These are phyloP conservation scores for Scutellospora calospora DNA, from an alignment of 371 early-diverging fungal species.

Conservation along the genomic window DNA sequence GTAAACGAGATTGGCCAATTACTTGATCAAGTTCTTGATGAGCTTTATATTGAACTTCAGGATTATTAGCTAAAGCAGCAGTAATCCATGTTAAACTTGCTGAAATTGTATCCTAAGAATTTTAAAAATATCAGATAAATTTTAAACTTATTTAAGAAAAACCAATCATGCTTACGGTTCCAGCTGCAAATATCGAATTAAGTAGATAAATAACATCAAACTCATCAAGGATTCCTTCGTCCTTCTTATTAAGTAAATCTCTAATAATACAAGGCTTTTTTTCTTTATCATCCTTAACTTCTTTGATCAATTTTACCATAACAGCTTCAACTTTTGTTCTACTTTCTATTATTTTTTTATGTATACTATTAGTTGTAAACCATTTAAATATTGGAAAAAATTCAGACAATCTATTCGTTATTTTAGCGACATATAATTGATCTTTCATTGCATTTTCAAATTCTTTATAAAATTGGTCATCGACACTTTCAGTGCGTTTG, in stretches of 20 bases:
- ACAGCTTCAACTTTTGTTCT: neutral
- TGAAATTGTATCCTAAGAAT: conserved; percentile 14
- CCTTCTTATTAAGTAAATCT: neutral
- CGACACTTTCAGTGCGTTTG: no score
- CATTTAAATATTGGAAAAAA: neutral
- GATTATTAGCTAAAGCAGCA: neutral
- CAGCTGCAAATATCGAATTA: neutral
- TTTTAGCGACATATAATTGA: neutral
- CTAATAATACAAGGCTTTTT: neutral
- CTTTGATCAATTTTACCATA: neutral
- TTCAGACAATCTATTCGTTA: neutral
- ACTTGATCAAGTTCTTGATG: conserved; percentile 9
- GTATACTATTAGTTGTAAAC: no score
- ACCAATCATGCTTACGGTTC: neutral
- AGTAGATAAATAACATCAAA: neutral
- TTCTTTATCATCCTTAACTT: neutral
- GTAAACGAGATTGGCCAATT: neutral
- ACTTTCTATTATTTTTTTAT: neutral
- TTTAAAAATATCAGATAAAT: neutral
- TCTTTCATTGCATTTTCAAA: neutral
- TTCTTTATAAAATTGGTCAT: conserved; percentile 5
- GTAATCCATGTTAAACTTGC: conserved; percentile 10
- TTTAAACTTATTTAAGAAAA: neutral
- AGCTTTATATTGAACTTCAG: neutral
- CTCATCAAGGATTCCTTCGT: neutral